Evolutionary conservation across 2,329 filamentous ascomycete species (phyloP).

Genomic region (Chaetomiaceae sp.): DNA sequence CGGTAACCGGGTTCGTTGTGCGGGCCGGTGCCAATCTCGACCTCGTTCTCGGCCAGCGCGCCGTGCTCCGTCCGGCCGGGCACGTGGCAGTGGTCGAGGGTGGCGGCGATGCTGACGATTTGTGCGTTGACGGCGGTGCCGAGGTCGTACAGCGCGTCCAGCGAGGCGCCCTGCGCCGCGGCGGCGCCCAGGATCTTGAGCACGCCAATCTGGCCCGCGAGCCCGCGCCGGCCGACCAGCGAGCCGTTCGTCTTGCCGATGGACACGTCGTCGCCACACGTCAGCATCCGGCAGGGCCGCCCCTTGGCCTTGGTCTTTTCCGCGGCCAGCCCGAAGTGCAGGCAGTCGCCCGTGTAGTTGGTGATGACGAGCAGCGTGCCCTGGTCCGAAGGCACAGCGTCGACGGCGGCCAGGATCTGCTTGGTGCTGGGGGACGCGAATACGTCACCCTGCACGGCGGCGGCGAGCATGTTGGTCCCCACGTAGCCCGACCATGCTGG

Average conservation of each 20-base stretch:
- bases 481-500: conserved; percentile 61
- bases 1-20: conserved; percentile 60
- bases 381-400: conserved; percentile 45
- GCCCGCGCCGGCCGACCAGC: conserved; percentile 54
- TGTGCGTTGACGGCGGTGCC: conserved; percentile 44
- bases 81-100: conserved; percentile 55
- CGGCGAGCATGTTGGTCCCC: conserved; percentile 54
- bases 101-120: conserved; percentile 52
- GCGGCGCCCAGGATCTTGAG: conserved; percentile 52
- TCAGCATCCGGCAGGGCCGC: conserved; percentile 49
- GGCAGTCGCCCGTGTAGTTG: conserved; percentile 59
- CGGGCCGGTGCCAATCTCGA: conserved; percentile 61
- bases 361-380: conserved; percentile 57
- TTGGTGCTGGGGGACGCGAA: conserved; percentile 59
- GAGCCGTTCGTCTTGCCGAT: conserved; percentile 52
- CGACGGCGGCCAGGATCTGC: conserved; percentile 55
- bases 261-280: conserved; percentile 60
- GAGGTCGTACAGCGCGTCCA: conserved; percentile 46
- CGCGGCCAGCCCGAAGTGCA: conserved; percentile 55
- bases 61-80: conserved; percentile 45
- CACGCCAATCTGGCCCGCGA: conserved; percentile 56
- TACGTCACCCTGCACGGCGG: conserved; percentile 55
- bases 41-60: conserved; percentile 43
- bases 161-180: conserved; percentile 39
- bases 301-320: conserved; percentile 52